Evolutionary conservation across 2,329 filamentous ascomycete species (phyloP), one percentile per base, ranked within the genome.

Genomic region (Fusarium marasasianum): DNA sequence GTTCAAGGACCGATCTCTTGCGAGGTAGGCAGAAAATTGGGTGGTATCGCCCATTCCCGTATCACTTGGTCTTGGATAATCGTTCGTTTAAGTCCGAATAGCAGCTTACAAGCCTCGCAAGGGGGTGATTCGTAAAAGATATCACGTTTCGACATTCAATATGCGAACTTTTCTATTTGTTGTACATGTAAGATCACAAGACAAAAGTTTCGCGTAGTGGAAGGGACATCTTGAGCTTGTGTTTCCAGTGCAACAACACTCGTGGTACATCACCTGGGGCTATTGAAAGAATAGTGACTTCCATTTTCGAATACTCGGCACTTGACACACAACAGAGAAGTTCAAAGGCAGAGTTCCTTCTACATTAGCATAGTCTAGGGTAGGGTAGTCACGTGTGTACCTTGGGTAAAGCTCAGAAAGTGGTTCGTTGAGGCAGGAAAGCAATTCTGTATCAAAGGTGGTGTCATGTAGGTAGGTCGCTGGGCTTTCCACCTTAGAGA

Each of bases 21-120:
- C 29, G 40, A n/a, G 61, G 11, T 35, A 26, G 8, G 29, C 48
- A n/a, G 48, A 58, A 40, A 24, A 26, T 24, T 51, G 58, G 14
- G 43, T 38, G 29, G 20, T 31, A 50, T 56, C 59, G 40, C 64
- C 63, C 73, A 75, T 75, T 51, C 70, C 69, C 45, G 31, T 50
- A 14, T 40, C 13, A 48, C n/a, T 22, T 22, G 50, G 40, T 26
- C 31, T 37, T 24, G 45, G 20, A 35, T 14, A 14, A 15, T 29
- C 20, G 20, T 12, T 58, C 53, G 41, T 53, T 31, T 20, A n/a
- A 44, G 18, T 57, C 24, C 11, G 44, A 40, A 29, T 24, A 48
- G 26, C 29, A 55, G 26, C n/a, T 55, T 17, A 29, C 35, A 33
- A 33, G 26, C 58, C 41, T 29, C 33, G 10, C 13, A 44, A 18